These are phyloP conservation scores for Saccharomycopsis babjevae DNA, from an alignment of 805 yeast species.

Conservation along the genomic window DNA sequence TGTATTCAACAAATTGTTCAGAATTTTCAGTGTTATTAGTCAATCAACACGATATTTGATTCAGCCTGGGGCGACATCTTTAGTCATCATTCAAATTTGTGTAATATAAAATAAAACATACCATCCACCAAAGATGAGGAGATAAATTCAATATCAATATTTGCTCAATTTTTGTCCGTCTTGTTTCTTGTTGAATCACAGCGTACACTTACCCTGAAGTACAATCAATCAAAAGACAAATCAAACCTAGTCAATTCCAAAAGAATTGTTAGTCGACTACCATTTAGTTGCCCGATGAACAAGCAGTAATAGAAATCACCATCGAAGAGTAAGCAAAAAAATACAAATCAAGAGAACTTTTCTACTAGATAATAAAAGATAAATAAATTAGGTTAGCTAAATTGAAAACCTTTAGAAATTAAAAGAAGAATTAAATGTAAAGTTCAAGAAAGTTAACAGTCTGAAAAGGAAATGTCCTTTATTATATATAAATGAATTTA, in stretches of 20 bases:
- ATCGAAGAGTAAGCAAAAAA: too few species aligned
- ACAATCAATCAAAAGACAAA: background rate
- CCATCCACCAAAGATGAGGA: background rate
- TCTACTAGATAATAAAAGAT: too few species aligned
- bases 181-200: background rate
- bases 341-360: too few species aligned
- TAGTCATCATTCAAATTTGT: constrained; percentile 38
- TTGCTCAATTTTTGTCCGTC: background rate
- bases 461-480: background rate
- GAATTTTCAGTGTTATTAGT: constrained; percentile 67
- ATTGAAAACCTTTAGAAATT: too few species aligned
- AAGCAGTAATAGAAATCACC: too few species aligned
- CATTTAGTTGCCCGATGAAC: too few species aligned
- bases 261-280: background rate
- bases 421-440: too few species aligned
- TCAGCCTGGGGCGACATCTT: constrained; percentile 72
- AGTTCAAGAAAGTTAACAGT: too few species aligned
- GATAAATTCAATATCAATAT: background rate
- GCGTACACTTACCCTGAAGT: background rate
- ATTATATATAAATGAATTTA: background rate
- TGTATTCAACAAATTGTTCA: constrained; percentile 26
- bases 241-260: too few species aligned
- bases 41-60: constrained; percentile 47
- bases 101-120: background rate
- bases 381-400: too few species aligned